Evolutionary conservation across 1,284 basidiomycete genomes (phyloP).

Genomic region (Neonothopanus nambi): DNA sequence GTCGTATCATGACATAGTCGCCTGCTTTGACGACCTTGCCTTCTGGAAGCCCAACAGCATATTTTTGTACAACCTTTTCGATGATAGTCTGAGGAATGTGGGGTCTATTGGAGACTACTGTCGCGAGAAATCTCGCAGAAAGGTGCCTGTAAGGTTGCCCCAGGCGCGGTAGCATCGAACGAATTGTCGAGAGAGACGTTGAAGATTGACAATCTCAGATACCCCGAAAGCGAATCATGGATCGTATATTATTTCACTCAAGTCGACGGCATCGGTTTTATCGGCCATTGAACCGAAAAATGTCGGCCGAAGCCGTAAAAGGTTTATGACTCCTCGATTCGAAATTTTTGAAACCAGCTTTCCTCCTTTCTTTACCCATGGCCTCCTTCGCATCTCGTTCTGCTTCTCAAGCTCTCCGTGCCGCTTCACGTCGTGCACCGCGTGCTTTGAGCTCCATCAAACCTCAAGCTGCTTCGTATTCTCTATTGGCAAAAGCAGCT

Average conservation of each 20-base stretch:
- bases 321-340: slow-evolving; percentile 9
- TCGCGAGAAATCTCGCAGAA: too few species aligned
- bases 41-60: slow-evolving; percentile 84
- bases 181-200: too few species aligned
- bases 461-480: slow-evolving; percentile 66
- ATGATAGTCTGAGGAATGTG: slow-evolving; percentile 84
- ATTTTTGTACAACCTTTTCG: slow-evolving; percentile 98
- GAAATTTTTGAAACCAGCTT: slow-evolving; percentile 7
- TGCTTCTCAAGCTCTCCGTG: slow-evolving; percentile 56
- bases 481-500: slow-evolving; percentile 62
- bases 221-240: too few species aligned
- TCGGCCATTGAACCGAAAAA: too few species aligned
- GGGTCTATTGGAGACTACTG: neutral
- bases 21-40: slow-evolving; percentile 86
- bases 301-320: slow-evolving; percentile 5
- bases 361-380: slow-evolving; percentile 41
- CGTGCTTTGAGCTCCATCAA: slow-evolving; percentile 47
- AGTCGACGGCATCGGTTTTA: neutral
- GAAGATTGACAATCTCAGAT: neutral
- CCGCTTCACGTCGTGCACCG: slow-evolving; percentile 59
- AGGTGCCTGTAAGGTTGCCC: too few species aligned
- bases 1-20: slow-evolving; percentile 99
- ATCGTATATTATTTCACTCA: too few species aligned
- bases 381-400: slow-evolving; percentile 62
- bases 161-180: too few species aligned